Evolutionary conservation across 306 rosid genomes (phyloP).

Genomic region (Vigna mungo): DNA sequence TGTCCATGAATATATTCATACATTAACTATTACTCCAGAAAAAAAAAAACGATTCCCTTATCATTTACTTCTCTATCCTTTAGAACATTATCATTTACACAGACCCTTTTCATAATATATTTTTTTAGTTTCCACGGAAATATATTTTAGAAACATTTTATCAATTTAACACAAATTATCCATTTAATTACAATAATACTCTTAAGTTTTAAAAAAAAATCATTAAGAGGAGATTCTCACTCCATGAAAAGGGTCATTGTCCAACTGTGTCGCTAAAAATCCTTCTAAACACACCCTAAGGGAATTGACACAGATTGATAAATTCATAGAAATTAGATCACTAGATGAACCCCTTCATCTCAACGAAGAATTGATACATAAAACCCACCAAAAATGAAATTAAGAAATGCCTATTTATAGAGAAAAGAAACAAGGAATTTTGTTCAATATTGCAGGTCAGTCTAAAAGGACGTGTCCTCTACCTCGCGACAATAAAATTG

Average conservation of each 20-base stretch:
- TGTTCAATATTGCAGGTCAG: slow-evolving; percentile 34
- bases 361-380: slow-evolving; percentile 11
- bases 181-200: no score
- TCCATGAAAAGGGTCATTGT: background rate
- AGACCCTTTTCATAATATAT: background rate
- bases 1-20: no score
- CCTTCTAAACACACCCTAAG: no score
- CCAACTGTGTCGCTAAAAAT: background rate
- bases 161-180: background rate
- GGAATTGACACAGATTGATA: background rate
- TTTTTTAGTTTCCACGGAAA: background rate
- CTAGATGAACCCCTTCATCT: background rate
- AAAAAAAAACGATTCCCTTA: no score
- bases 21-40: no score
- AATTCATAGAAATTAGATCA: background rate
- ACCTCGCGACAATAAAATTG: slow-evolving; percentile 41
- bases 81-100: no score
- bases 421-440: slow-evolving; percentile 22
- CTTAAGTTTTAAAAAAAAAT: no score
- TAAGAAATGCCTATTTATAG: slow-evolving; percentile 38
- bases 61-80: no score
- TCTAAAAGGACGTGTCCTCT: slow-evolving; percentile 38
- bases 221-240: background rate
- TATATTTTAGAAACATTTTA: background rate
- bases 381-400: slow-evolving; percentile 24